These are phyloP conservation scores for Pythium coloratum DNA, from an alignment of 352 stramenopile species.

Conservation along the genomic window DNA sequence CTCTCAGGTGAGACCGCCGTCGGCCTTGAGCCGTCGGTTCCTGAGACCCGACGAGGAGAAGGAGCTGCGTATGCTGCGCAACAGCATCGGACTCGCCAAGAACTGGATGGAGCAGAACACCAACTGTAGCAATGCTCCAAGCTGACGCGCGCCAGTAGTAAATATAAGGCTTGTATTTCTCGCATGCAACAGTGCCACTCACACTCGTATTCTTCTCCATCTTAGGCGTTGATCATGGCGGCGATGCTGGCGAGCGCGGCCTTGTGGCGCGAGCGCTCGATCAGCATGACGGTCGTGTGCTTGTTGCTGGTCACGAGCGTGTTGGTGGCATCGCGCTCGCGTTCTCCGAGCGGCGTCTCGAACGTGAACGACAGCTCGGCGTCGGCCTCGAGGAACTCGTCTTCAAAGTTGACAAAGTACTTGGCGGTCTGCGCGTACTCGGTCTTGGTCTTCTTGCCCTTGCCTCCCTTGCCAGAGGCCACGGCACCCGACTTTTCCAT, in stretches of 20 bases:
- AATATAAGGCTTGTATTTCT: constrained; percentile 5
- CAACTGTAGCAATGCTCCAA: background rate
- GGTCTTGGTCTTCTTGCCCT: constrained; percentile 78
- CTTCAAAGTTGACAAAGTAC: constrained; percentile 87
- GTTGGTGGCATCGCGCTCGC: constrained; percentile 43
- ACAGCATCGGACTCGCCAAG: constrained; percentile 66
- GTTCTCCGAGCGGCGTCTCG: constrained; percentile 65
- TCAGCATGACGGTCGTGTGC: constrained; percentile 75
- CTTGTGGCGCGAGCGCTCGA: constrained; percentile 80
- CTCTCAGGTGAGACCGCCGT: background rate
- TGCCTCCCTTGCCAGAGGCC: constrained; percentile 34
- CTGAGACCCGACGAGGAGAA: constrained; percentile 57
- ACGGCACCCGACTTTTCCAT: constrained; percentile 41
- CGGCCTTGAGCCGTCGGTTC: constrained; percentile 36
- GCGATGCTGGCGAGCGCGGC: constrained; percentile 71
- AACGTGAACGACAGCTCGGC: constrained; percentile 71
- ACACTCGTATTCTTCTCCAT: constrained; percentile 8
- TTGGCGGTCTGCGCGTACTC: constrained; percentile 65
- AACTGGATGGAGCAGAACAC: constrained; percentile 58
- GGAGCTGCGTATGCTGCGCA: constrained; percentile 46
- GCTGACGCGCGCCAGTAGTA: background rate
- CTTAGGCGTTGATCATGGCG: constrained; percentile 84
- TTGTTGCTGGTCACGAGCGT: constrained; percentile 36
- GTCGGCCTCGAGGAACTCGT: constrained; percentile 83
- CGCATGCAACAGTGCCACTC: background rate